These are phyloP conservation scores for Millerozyma acaciae DNA, from an alignment of 805 yeast species.

Conservation along the genomic window DNA sequence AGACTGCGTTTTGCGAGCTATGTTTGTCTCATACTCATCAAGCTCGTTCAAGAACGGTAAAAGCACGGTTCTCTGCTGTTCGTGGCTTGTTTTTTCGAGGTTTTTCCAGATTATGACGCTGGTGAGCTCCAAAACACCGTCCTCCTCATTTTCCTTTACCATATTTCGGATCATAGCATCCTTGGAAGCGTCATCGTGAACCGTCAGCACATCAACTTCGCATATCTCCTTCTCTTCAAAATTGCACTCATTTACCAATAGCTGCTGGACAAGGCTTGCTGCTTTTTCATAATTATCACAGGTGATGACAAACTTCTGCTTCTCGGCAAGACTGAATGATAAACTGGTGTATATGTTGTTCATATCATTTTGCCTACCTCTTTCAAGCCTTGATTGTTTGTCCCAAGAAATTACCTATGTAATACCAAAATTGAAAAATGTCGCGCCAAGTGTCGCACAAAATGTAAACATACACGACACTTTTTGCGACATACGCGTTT, in stretches of 20 bases:
- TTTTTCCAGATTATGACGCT: constrained; percentile 16
- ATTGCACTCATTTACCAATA: constrained; percentile 9
- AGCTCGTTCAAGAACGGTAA: constrained; percentile 16
- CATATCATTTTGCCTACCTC: constrained; percentile 12
- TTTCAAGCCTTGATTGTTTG: too few relatives aligned
- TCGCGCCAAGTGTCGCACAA: too few relatives aligned
- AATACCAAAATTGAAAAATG: too few relatives aligned
- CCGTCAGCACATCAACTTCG: constrained; percentile 8
- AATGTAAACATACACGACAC: too few relatives aligned
- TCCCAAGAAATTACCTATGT: too few relatives aligned
- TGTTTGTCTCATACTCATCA: constrained; percentile 19
- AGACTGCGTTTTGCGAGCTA: constrained; percentile 3
- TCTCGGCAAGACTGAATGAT: constrained; percentile 15
- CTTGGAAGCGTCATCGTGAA: not conserved
- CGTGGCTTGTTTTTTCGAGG: constrained; percentile 10
- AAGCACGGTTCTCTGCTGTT: constrained; percentile 12
- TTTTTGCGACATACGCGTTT: too few relatives aligned
- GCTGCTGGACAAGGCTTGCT: constrained; percentile 2
- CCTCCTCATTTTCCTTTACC: constrained; percentile 1
- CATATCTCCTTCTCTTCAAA: constrained; percentile 5
- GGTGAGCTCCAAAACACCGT: constrained; percentile 6
- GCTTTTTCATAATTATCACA: constrained; percentile 9
- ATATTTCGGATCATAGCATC: constrained; percentile 3
- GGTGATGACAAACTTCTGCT: constrained; percentile 15
- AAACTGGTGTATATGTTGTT: constrained; percentile 17